Percentiles rank a stretch among this genome's conserved stretches.
These are phyloP conservation scores for Tricholoma furcatifolium DNA, from an alignment of 768 basidiomycete genomes.

Conservation along the genomic window DNA sequence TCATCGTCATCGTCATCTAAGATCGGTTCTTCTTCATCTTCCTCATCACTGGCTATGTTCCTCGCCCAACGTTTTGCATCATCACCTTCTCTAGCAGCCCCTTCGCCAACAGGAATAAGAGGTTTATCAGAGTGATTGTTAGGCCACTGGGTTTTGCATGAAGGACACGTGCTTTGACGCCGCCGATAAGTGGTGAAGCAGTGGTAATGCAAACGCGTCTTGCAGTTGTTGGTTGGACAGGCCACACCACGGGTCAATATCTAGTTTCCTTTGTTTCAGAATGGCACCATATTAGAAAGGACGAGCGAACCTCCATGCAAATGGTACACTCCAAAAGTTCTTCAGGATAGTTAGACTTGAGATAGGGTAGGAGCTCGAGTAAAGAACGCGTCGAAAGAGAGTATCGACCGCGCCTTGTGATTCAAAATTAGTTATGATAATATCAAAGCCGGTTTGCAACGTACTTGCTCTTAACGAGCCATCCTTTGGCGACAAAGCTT, in stretches of 20 bases:
- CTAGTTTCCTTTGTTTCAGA: slow-evolving; percentile 29
- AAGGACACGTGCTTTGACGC: slow-evolving; percentile 47
- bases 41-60: slow-evolving; percentile 38
- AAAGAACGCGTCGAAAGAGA: slow-evolving; percentile 74
- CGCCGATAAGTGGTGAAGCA: slow-evolving; percentile 57
- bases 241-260: slow-evolving; percentile 67
- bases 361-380: slow-evolving; percentile 71
- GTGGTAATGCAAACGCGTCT: slow-evolving; percentile 59
- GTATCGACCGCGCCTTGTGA: slow-evolving; percentile 60
- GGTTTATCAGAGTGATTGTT: slow-evolving; percentile 39
- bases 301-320: slow-evolving; percentile 58
- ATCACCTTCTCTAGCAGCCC: slow-evolving; percentile 61
- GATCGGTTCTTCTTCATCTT: slow-evolving; percentile 37
- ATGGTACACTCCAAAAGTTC: slow-evolving; percentile 71
- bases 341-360: slow-evolving; percentile 70
- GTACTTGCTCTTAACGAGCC: slow-evolving; percentile 74
- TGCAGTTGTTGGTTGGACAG: slow-evolving; percentile 63
- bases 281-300: not conserved
- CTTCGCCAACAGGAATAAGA: slow-evolving; percentile 65
- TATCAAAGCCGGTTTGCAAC: slow-evolving; percentile 23
- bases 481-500: slow-evolving; percentile 84
- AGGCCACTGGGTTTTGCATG: slow-evolving; percentile 63
- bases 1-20: slow-evolving; percentile 40
- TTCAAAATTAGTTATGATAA: slow-evolving; percentile 8
- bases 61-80: slow-evolving; percentile 37